A percentile compares a stretch with the other conserved stretches of the same genome.
These are phyloP conservation scores for Macrophomina phaseolina DNA, from an alignment of 2,329 filamentous ascomycete genomes.

Conservation along the genomic window DNA sequence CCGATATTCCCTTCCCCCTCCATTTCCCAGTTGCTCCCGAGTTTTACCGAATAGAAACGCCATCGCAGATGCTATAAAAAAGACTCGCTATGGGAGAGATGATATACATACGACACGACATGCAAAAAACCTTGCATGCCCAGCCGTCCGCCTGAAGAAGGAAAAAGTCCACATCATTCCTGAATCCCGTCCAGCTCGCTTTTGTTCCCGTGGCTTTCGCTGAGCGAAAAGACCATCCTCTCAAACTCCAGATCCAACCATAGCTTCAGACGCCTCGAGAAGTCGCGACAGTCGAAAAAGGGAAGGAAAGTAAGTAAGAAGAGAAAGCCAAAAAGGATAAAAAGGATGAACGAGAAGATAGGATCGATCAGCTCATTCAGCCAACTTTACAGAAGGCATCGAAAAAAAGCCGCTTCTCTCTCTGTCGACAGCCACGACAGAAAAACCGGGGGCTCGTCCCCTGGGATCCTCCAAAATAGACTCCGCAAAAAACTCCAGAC, in stretches of 20 bases:
- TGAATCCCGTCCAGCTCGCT: conserved; percentile 7
- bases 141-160: background rate
- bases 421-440: background rate
- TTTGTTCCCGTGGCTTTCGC: background rate
- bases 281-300: background rate
- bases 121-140: background rate
- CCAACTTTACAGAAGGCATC: background rate
- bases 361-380: background rate
- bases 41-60: conserved; percentile 5
- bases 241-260: background rate
- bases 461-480: background rate
- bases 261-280: background rate
- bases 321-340: background rate
- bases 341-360: background rate
- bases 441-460: background rate
- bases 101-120: background rate
- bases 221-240: background rate
- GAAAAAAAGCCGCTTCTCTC: background rate
- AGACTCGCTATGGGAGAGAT: conserved; percentile 16
- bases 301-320: background rate
- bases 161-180: background rate
- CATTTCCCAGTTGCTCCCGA: background rate
- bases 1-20: background rate
- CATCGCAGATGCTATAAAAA: conserved; percentile 15
- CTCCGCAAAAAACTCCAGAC: conserved; percentile 21